phyloP scores from a whole-genome alignment of 495 filamentous ascomycete genomes.

The Talaromyces liani region DNA sequence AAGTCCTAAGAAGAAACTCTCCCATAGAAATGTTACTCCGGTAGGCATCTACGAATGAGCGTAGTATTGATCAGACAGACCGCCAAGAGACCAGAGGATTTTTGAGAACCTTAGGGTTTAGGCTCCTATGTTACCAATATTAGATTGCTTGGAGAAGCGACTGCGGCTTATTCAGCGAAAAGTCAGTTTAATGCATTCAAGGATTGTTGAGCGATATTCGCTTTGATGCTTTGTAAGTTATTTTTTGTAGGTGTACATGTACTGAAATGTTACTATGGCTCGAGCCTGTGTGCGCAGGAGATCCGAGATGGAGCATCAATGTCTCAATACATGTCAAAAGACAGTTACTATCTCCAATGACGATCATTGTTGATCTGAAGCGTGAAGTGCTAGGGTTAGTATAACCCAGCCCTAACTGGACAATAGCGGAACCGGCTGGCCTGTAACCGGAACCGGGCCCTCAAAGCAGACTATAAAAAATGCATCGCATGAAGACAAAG shows the following conservation, averaged over 20 bases:
- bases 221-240: background rate
- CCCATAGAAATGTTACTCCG: background rate
- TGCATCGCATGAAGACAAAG: background rate
- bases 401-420: background rate
- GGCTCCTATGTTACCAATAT: constrained; percentile 2
- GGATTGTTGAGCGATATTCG: background rate
- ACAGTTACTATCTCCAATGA: background rate
- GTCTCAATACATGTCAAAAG: too few species aligned
- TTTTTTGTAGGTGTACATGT: background rate
- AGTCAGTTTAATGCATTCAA: background rate
- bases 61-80: background rate
- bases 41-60: too few species aligned
- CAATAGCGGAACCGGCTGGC: background rate
- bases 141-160: background rate
- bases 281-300: background rate
- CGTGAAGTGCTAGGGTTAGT: background rate
- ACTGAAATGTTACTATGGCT: background rate
- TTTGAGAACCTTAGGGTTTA: background rate
- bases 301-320: too few species aligned
- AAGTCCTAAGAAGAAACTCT: too few species aligned
- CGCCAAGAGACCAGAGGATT: background rate
- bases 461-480: background rate
- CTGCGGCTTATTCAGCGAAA: background rate
- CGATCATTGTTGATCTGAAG: background rate
- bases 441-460: background rate